phyloP scores from a whole-genome alignment of 495 filamentous ascomycete genomes.

The Penicillium robsamsonii region DNA sequence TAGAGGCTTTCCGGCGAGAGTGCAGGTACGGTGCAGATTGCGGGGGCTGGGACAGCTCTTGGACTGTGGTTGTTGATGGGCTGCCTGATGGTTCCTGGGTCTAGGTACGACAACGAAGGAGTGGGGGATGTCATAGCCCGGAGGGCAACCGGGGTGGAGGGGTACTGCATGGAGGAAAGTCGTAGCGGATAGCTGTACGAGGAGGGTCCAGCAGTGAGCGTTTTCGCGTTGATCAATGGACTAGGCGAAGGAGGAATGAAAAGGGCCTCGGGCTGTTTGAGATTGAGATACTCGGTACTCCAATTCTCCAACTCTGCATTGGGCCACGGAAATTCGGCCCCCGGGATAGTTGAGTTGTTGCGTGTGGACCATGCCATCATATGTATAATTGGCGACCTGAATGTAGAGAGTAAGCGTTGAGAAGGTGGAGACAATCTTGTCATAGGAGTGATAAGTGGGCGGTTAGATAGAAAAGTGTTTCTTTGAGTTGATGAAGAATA shows the following conservation, averaged over 20 bases:
- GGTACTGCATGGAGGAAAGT: background rate
- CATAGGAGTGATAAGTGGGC: background rate
- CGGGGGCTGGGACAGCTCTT: background rate
- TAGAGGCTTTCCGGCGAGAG: conserved; percentile 1
- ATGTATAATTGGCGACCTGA: background rate
- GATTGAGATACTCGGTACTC: background rate
- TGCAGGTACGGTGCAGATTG: background rate
- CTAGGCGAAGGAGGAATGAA: background rate
- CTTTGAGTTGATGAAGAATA: background rate
- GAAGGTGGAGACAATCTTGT: background rate
- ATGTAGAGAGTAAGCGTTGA: background rate
- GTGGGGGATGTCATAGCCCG: background rate
- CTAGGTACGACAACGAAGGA: background rate
- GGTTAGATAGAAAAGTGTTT: background rate
- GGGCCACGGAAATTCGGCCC: background rate
- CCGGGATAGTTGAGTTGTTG: background rate
- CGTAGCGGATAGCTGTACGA: background rate
- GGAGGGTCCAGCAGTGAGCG: background rate
- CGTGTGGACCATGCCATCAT: conserved; percentile 1
- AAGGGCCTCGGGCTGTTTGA: background rate
- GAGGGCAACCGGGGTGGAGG: background rate
- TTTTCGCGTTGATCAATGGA: background rate
- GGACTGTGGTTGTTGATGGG: background rate
- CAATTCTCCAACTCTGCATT: background rate
- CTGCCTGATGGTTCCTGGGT: background rate